Base-by-base conservation (phyloP, 257 asterid genomes). In the Phtheirospermum japonicum region DNA sequence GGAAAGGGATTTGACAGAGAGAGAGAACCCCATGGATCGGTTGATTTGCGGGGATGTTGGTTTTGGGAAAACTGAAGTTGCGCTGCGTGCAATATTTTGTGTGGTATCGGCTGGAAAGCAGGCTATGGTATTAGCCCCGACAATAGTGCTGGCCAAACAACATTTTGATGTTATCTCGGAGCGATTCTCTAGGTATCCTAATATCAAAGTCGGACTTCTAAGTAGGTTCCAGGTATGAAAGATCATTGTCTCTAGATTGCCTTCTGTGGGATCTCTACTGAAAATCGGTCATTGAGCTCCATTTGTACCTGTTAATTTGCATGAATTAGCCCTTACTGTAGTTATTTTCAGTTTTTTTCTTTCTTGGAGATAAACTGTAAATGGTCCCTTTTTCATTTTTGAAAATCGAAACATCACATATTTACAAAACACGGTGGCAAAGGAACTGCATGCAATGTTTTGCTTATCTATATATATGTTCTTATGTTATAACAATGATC, bases 41-140 rank as follows among this genome's bases (percentile, higher is more conserved):
- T 74, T 92, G 75, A 86, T 92, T 56, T 92, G 99, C n/a, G 99
- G 99, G 67, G 97, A 92, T 78, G 99, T 89, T 54, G 99, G 99
- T 69, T 89, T 92, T 71, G 99, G 99, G 70, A 92, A 92, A 80
- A 92, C 97, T 54, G 99, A 92, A 83, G 99, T 92, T 70, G 97
- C 99, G 54, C 62, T 92, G 51, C 99, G 96, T 72, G 99, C 97
- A 73, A 86, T 92, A 82, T 84, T 75, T 81, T 86, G 92, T 75
- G 99, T 89, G 72, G 85, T 92, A 66, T 78, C 95, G 51, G 76
- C 96, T 71, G 89, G 95, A 50, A 89, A 83, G 85, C 99, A 92
- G 66, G 90, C 95, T 56, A 89, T 92, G 99, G 83, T 92, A 68
- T 84, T 92, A 72, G 95, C 97, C 28, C 99, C 97, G 3, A 92